Evolutionary conservation across 1,139 yeast species (phyloP), one percentile per base, ranked within the genome.

Genomic region (Zygosaccharomyces sapae): DNA sequence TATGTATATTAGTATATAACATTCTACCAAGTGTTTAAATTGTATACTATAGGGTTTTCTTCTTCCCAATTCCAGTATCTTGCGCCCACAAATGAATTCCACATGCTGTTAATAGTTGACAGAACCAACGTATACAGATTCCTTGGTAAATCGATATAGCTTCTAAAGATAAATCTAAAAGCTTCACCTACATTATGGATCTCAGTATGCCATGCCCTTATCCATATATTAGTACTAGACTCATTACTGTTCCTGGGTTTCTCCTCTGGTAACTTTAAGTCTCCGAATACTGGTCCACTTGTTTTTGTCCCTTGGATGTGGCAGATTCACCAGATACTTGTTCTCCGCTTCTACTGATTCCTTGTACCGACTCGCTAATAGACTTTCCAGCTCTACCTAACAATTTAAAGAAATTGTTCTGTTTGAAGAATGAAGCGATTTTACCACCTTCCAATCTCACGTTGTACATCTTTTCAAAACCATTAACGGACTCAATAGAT

Each of bases 71-170:
- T 53, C 5, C 62, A 43, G 40, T 62, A 61, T 31, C 54, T 49
- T 24, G 63, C 64, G 19, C 96, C 96, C 52, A 87, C 74, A 61
- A 88, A 86, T 25, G 64, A 64, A 62, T 84, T 82, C 97, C 97
- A 92, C 66, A 77, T 75, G 39, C 72, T 68, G 54, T 75, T 77
- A 38, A 79, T 49, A 52, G 79, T 72, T 44, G 74, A 68, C 43
- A 87, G 55, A 3, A 71, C 58, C 46, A 79, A 55, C 44, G 76
- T 74, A 68, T 77, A 80, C 1, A 85, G 43, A 48, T 81, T 75
- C 45, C 71, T 69, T 13, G 97, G 97, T 55, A 92, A 77, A 40
- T 81, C 74, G 45, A 74, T 61, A 66, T 90, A 92, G 44, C 96
- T 81, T 31, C 67, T 62, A 47, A 79, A 67, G 20, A 92, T 79